These are phyloP conservation scores for Geotrichum candidum DNA, from an alignment of 1,139 yeast species.

Conservation along the genomic window DNA sequence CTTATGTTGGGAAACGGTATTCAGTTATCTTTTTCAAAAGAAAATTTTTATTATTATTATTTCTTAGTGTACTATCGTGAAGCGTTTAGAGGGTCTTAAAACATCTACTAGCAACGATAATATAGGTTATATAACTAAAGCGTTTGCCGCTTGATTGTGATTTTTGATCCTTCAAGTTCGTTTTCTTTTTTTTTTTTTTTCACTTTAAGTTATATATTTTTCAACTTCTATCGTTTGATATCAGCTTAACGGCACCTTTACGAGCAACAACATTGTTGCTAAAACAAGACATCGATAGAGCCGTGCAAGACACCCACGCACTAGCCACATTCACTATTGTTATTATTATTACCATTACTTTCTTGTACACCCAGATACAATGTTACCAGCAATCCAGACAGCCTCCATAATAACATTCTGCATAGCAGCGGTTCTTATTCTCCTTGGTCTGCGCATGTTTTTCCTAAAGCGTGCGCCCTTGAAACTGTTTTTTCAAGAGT, in stretches of 20 bases:
- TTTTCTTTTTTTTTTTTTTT: not conserved
- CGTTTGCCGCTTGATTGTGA: not conserved
- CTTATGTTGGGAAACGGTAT: too few relatives aligned
- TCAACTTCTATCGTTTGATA: not conserved
- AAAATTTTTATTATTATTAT: not conserved
- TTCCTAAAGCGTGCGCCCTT: constrained; percentile 8
- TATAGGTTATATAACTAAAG: not conserved
- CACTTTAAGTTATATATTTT: not conserved
- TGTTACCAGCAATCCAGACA: constrained; percentile 3
- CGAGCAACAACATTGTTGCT: not conserved
- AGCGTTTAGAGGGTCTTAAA: not conserved
- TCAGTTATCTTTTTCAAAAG: not conserved
- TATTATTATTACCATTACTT: too few relatives aligned
- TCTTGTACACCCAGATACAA: not conserved
- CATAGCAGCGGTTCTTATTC: constrained; percentile 4
- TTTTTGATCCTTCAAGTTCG: not conserved
- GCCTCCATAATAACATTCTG: constrained; percentile 9
- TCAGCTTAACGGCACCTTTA: not conserved
- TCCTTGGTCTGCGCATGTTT: constrained; percentile 1
- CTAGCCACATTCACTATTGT: not conserved
- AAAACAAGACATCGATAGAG: not conserved
- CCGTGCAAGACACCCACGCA: not conserved
- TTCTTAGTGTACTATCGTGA: too few relatives aligned
- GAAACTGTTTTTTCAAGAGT: not conserved
- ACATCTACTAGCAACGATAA: not conserved